Conservation (phyloP, 2,329 filamentous ascomycete genomes). For the Pyrenochaeta sp. region DNA sequence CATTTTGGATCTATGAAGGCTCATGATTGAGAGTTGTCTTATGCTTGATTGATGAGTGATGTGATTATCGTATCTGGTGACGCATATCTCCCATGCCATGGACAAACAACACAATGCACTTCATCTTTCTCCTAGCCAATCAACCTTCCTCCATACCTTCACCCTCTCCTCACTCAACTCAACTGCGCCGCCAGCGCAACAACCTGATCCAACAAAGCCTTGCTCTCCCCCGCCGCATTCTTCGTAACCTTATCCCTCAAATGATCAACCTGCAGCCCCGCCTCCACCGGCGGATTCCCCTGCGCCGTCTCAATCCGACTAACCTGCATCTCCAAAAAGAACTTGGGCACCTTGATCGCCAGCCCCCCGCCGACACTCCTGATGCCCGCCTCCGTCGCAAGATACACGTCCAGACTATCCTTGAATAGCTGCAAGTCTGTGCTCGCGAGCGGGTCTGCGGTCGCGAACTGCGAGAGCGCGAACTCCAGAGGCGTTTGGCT, state of each 20-base stretch:
- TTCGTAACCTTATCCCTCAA: slow-evolving; percentile 65
- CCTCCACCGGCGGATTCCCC: slow-evolving; percentile 61
- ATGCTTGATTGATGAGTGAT: neutral
- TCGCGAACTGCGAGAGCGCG: slow-evolving; percentile 63
- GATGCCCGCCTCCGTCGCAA: slow-evolving; percentile 68
- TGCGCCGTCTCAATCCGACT: slow-evolving; percentile 67
- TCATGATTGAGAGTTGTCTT: neutral
- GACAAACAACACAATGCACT: too few species aligned
- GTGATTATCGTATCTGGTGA: neutral
- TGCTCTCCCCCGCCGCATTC: slow-evolving; percentile 61
- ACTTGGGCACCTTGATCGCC: slow-evolving; percentile 69
- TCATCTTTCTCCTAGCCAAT: neutral
- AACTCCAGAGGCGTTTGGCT: slow-evolving; percentile 61
- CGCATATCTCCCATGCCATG: too few species aligned
- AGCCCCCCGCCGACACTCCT: slow-evolving; percentile 62
- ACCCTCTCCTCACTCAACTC: slow-evolving; percentile 5
- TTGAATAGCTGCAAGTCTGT: slow-evolving; percentile 63
- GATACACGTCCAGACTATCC: slow-evolving; percentile 64
- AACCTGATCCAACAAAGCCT: slow-evolving; percentile 64
- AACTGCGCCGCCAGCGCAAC: slow-evolving; percentile 39
- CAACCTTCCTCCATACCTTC: neutral
- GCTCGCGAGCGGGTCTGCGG: slow-evolving; percentile 58
- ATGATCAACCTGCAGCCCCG: slow-evolving; percentile 65
- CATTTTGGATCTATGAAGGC: slow-evolving; percentile 4
- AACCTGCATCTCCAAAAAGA: slow-evolving; percentile 69